Evolutionary conservation across 192 early-diverging fungal genomes (phyloP).

Genomic region (Coemansia sp.): DNA sequence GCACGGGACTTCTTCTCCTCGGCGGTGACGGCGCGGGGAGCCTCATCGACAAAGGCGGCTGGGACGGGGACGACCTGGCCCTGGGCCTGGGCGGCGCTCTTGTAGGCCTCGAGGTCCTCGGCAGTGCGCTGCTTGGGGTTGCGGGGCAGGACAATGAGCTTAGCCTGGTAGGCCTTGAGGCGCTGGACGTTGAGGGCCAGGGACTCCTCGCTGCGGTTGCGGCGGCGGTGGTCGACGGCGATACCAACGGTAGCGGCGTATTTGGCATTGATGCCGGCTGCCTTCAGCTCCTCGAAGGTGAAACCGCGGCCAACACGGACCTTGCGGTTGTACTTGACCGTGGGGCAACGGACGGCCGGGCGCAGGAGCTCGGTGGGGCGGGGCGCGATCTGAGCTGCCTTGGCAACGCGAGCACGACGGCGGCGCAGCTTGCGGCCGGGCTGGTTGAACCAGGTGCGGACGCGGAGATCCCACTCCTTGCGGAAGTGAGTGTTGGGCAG

Average conservation of each 20-base stretch:
- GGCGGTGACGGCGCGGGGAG: conserved; percentile 55
- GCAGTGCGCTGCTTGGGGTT: conserved; percentile 83
- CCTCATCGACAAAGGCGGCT: conserved; percentile 35
- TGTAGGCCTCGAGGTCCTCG: conserved; percentile 49
- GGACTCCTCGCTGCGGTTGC: conserved; percentile 95
- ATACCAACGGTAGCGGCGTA: conserved; percentile 94
- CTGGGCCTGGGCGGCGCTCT: conserved; percentile 46
- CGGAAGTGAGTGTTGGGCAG: conserved; percentile 96
- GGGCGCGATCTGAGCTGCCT: conserved; percentile 95
- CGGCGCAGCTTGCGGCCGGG: conserved; percentile 93
- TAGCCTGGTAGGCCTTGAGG: conserved; percentile 90
- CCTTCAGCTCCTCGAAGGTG: conserved; percentile 98
- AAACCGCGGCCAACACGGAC: conserved; percentile 96
- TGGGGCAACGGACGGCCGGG: conserved; percentile 95
- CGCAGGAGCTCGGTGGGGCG: conserved; percentile 95
- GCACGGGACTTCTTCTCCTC: conserved; percentile 60
- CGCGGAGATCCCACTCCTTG: conserved; percentile 96
- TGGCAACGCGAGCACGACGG: conserved; percentile 83
- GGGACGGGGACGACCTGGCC: conserved; percentile 45
- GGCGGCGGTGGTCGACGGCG: conserved; percentile 94
- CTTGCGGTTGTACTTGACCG: conserved; percentile 98
- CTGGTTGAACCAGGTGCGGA: conserved; percentile 99
- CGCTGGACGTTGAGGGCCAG: conserved; percentile 91
- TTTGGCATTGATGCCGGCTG: conserved; percentile 90
- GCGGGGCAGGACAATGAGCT: conserved; percentile 96